Evolutionary conservation across 495 filamentous ascomycete genomes (phyloP), one percentile per base, ranked within the genome.

Genomic region (Hyaloscypha finlandica): DNA sequence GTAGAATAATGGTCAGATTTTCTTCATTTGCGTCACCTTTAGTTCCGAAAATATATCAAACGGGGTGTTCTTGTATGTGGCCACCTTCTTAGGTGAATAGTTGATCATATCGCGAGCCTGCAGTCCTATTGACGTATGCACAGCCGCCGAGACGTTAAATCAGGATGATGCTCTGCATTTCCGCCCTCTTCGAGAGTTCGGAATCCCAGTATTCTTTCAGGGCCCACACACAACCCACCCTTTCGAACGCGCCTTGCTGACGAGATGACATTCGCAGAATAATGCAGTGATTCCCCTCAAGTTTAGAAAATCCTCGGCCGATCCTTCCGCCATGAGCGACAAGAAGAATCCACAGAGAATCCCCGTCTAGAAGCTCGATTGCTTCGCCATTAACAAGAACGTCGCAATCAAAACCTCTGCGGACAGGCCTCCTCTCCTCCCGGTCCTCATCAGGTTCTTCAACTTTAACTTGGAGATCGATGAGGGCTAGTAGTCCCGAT

Each of bases 121-220:
- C 25, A 25, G 25, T 25, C 2, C 25, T 25, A 1, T 25, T 25
- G 25, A 25, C 25, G 25, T 25, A 25, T 25, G 25, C 25, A 48
- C 16, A 48, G 42, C 16, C 42, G 16, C 11, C 6, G 42, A 48
- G 42, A 12, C 42, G 42, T 59, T 12, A 59, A 59, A 59, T 25
- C 30, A 59, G 16, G 33, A 59, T 33, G 56, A 59, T 59, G 25
- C 30, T 59, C 35, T 59, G 11, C 56, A 59, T 31, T 33, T 59
- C 56, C 56, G 56, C 56, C 30, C 16, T 59, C 30, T 33, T 33
- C n/a, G 56, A 59, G 35, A 59, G 56, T 29, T 59, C 56, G 30
- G 33, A 35, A 31, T 59, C 56, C 56, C 56, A 59, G 33, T 59
- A 59, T 12, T 59, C 56, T 59, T 59, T 59, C 30, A 59, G n/a